Conservation (phyloP, 2,329 filamentous ascomycete genomes). For the Penicillium sp. region DNA sequence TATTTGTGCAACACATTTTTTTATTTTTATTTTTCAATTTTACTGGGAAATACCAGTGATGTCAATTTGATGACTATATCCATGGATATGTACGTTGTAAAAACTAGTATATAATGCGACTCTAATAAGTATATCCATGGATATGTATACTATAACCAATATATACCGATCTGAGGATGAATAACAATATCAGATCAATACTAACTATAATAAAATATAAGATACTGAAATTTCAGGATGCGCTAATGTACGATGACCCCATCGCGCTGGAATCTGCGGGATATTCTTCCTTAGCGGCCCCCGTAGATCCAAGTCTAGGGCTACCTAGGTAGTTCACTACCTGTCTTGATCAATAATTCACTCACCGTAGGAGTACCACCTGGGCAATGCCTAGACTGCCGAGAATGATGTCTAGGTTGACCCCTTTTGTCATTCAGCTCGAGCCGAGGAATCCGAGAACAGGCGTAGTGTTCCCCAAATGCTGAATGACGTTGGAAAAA, state of each 20-base stretch:
- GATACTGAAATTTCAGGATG: slow-evolving; percentile 5
- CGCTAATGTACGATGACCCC: slow-evolving; percentile 19
- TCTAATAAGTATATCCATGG: neutral
- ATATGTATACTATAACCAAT: neutral
- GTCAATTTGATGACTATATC: neutral
- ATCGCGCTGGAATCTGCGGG: slow-evolving; percentile 15
- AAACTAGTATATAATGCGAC: neutral
- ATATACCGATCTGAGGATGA: neutral
- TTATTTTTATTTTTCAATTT: neutral
- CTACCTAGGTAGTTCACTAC: slow-evolving; percentile 13
- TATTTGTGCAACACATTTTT: neutral
- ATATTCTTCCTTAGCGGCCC: slow-evolving; percentile 13
- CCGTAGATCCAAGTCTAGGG: slow-evolving; percentile 18
- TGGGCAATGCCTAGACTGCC: slow-evolving; percentile 10
- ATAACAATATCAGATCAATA: neutral
- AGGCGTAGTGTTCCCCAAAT: slow-evolving; percentile 16
- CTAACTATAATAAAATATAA: too few relatives aligned
- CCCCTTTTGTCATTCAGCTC: neutral
- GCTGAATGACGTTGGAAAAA: slow-evolving; percentile 6
- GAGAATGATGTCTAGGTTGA: neutral
- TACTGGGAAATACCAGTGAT: neutral
- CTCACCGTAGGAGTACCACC: slow-evolving; percentile 1
- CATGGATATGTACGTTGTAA: neutral
- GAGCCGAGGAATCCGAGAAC: slow-evolving; percentile 3
- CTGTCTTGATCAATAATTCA: slow-evolving; percentile 16